These are phyloP conservation scores for Cydonia oblonga DNA, from an alignment of 331 rosid species.

Conservation along the genomic window DNA sequence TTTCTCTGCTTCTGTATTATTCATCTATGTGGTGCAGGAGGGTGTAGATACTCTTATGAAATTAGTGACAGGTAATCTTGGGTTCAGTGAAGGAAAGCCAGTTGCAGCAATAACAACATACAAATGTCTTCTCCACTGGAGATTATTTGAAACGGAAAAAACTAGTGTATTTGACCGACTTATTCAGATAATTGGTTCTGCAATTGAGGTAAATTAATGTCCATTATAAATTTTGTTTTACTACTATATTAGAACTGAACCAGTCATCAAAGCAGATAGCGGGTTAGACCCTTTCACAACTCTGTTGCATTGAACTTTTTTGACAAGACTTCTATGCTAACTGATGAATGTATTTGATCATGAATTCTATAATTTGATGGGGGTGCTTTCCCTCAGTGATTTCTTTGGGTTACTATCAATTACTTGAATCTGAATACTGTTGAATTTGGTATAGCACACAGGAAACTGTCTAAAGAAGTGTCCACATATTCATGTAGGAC, in stretches of 20 bases:
- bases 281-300: neutral
- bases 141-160: slow-evolving; percentile 77
- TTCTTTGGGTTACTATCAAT: neutral
- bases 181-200: slow-evolving; percentile 67
- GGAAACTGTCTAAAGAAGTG: neutral
- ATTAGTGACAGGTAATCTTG: slow-evolving; percentile 51
- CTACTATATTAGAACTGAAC: neutral
- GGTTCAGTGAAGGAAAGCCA: slow-evolving; percentile 83
- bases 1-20: neutral
- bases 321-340: neutral
- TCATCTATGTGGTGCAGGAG: slow-evolving; percentile 45
- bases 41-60: slow-evolving; percentile 65
- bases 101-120: slow-evolving; percentile 72
- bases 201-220: slow-evolving; percentile 55
- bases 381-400: neutral
- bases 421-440: neutral
- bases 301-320: neutral
- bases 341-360: neutral
- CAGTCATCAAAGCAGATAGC: neutral
- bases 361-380: neutral
- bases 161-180: slow-evolving; percentile 90
- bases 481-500: neutral
- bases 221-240: neutral
- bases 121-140: slow-evolving; percentile 87
- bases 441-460: neutral